A percentile compares a stretch with the other conserved stretches of the same genome.
phyloP scores from a whole-genome alignment of 768 basidiomycete genomes.

The Tricholoma saponaceum region DNA sequence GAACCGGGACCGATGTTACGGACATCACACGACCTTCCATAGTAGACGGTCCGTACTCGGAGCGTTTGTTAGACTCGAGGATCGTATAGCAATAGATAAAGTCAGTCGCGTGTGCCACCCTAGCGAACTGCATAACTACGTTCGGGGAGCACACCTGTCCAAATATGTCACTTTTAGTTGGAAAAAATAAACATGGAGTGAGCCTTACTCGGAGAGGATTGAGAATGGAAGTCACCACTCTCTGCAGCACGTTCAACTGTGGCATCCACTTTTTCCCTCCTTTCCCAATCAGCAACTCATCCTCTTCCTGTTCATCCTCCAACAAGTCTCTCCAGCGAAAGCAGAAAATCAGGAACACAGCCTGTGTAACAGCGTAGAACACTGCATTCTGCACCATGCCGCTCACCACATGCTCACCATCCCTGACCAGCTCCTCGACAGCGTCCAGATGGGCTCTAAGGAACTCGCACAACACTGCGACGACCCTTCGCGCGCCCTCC shows the following conservation, averaged over 20 bases:
- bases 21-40: slow-evolving; percentile 6
- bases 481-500: slow-evolving; percentile 66
- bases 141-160: slow-evolving; percentile 80
- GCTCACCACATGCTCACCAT: slow-evolving; percentile 27
- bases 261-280: slow-evolving; percentile 75
- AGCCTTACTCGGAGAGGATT: slow-evolving; percentile 82
- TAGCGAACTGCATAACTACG: slow-evolving; percentile 93
- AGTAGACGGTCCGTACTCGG: slow-evolving; percentile 39
- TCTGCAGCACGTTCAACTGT: slow-evolving; percentile 72
- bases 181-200: not conserved
- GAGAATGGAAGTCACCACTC: slow-evolving; percentile 73
- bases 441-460: slow-evolving; percentile 72
- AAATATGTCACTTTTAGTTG: slow-evolving; percentile 2
- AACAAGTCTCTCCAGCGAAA: slow-evolving; percentile 92
- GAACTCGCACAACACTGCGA: slow-evolving; percentile 84
- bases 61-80: slow-evolving; percentile 81
- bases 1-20: not conserved
- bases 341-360: slow-evolving; percentile 95
- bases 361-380: slow-evolving; percentile 91
- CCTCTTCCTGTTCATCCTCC: slow-evolving; percentile 55
- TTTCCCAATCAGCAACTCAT: slow-evolving; percentile 29
- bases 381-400: slow-evolving; percentile 51
- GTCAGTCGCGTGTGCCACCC: slow-evolving; percentile 81
- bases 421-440: slow-evolving; percentile 48
- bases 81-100: slow-evolving; percentile 95